These are phyloP conservation scores for Heliamphora pulchella DNA, from an alignment of 179 eudicot species.

Conservation along the genomic window DNA sequence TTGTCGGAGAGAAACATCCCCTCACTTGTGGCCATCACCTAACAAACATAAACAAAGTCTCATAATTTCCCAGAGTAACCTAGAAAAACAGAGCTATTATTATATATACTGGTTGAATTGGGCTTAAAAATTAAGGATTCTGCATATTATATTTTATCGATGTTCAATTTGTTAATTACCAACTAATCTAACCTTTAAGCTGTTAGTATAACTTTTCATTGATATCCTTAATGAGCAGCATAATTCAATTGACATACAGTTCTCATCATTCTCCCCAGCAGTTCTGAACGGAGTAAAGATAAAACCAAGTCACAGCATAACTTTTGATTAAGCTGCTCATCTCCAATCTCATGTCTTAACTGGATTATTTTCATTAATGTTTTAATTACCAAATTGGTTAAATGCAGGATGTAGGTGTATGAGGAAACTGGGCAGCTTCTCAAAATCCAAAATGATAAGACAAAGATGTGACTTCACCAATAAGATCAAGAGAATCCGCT, in stretches of 20 bases:
- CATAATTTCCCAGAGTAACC: too few relatives aligned
- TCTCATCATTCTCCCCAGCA: background rate
- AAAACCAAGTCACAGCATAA: background rate
- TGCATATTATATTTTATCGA: too few relatives aligned
- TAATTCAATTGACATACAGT: background rate
- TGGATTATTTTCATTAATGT: slow-evolving; percentile 7
- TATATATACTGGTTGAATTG: too few relatives aligned
- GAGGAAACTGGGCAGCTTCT: slow-evolving; percentile 36
- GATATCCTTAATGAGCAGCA: background rate
- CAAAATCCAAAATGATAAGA: slow-evolving; percentile 35
- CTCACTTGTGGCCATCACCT: too few relatives aligned
- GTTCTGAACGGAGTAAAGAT: background rate
- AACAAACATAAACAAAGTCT: too few relatives aligned
- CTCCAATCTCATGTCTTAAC: background rate
- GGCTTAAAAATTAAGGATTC: too few relatives aligned
- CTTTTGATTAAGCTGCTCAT: background rate
- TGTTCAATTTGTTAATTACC: too few relatives aligned
- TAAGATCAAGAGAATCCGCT: slow-evolving; percentile 49
- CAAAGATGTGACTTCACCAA: slow-evolving; percentile 33
- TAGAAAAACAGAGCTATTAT: too few relatives aligned
- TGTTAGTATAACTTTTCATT: too few relatives aligned
- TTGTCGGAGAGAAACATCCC: too few relatives aligned
- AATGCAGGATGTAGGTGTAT: slow-evolving; percentile 50
- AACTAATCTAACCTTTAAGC: too few relatives aligned
- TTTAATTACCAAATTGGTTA: background rate